Percentiles rank a stretch among this genome's conserved stretches.
Conservation (phyloP, 1,284 basidiomycete species). For the Papiliotrema flavescens region DNA sequence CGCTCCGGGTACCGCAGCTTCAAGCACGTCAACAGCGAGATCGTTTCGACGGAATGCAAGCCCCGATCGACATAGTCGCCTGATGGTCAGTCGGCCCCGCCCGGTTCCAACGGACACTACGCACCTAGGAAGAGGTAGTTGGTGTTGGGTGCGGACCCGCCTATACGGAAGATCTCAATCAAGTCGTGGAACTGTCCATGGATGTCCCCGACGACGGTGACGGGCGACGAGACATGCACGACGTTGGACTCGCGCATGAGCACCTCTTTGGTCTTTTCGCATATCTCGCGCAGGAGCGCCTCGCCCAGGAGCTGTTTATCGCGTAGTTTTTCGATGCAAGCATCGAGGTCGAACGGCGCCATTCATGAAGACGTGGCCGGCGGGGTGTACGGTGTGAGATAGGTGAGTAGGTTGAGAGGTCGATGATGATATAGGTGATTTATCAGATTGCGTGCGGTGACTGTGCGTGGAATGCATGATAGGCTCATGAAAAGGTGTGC, state of each 20-base stretch:
- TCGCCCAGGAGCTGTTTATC: slow-evolving; percentile 91
- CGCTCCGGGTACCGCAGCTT: slow-evolving; percentile 96
- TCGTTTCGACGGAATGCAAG: slow-evolving; percentile 96
- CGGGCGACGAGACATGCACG: slow-evolving; percentile 94
- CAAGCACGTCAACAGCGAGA: slow-evolving; percentile 92
- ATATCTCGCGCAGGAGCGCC: slow-evolving; percentile 88
- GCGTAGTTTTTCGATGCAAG: slow-evolving; percentile 84
- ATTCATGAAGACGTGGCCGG: slow-evolving; percentile 47
- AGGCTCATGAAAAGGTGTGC: no score
- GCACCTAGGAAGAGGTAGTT: slow-evolving; percentile 95
- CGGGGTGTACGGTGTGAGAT: not conserved
- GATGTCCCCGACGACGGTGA: slow-evolving; percentile 98
- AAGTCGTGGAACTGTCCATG: slow-evolving; percentile 99
- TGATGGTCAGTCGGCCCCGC: slow-evolving; percentile 38
- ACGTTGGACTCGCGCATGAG: slow-evolving; percentile 99
- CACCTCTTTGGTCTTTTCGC: slow-evolving; percentile 97
- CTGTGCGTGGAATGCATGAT: no score
- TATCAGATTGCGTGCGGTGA: no score
- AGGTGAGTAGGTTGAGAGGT: not conserved
- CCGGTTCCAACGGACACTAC: slow-evolving; percentile 28
- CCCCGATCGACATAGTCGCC: slow-evolving; percentile 98
- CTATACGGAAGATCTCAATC: slow-evolving; percentile 98
- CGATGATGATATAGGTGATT: not conserved
- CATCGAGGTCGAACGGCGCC: slow-evolving; percentile 92
- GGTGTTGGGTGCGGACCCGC: slow-evolving; percentile 91